Evolutionary conservation across 371 early-diverging fungal species (phyloP).

Genomic region (Mortierella polycephala): DNA sequence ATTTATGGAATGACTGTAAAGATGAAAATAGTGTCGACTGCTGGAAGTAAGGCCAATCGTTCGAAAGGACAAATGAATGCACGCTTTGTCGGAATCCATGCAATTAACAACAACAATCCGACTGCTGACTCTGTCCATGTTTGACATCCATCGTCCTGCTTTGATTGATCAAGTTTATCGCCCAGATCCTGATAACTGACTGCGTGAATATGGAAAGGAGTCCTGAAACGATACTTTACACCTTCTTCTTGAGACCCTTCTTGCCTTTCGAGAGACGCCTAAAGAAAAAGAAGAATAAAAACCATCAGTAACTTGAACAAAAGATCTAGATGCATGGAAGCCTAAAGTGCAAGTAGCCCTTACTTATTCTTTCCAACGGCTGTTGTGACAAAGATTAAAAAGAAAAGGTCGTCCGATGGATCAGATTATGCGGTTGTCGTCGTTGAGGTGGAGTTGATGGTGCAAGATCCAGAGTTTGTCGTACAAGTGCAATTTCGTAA

Average conservation of each 20-base stretch:
- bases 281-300: conserved; percentile 12
- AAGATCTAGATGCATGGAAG: background rate
- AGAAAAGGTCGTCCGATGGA: background rate
- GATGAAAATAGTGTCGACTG: no score
- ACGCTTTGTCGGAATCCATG: no score
- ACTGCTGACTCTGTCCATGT: no score
- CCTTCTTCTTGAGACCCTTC: conserved; percentile 98
- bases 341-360: background rate
- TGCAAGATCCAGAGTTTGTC: background rate
- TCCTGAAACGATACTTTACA: conserved; percentile 70
- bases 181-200: no score
- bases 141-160: no score
- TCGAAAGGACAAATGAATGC: no score
- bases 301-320: background rate
- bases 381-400: background rate
- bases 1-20: no score
- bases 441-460: background rate
- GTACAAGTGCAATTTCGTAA: no score
- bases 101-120: no score
- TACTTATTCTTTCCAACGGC: conserved; percentile 7
- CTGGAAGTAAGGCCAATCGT: no score
- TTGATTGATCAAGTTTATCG: no score
- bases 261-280: conserved; percentile 95
- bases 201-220: background rate
- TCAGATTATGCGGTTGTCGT: background rate